Base-by-base conservation (phyloP, 2,329 filamentous ascomycete species). In the Fonsecaea multimorphosa region DNA sequence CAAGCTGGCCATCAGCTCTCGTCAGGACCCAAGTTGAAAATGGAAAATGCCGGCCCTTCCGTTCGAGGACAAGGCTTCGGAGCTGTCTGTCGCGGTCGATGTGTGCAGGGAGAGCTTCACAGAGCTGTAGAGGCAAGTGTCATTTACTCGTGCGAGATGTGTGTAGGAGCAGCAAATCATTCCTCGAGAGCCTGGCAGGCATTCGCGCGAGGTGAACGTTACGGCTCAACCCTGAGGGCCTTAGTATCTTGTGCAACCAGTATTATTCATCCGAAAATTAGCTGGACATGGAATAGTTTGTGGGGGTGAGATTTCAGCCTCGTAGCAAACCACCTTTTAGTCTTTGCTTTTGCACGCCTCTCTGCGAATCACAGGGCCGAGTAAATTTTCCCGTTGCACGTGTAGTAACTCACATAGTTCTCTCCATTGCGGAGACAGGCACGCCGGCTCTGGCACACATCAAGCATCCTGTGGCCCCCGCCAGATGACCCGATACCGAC, bases 201-300 rank as follows among this genome's bases (percentile, higher is more conserved):
- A 49, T 49, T 49, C 44, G 44, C 44, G 12, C n/a, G 44, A 49
- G 44, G 5, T 24, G 44, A 49, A 49, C 5, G 44, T 49, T 49
- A 24, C 22, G 44, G 44, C 44, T 49, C 44, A 49, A 49, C 44
- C 34, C 19, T 49, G 22, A 49, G 44, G 44, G 11, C 14, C 5
- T 40, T 49, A 49, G 44, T 49, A 24, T 49, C 44, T 49, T 8
- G 6, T 49, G 3, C 19, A 49, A 7, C 24, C 12, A n/a, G 38
- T 49, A 49, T 49, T 49, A 49, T 49, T 49, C 44, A 49, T 49
- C 44, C 44, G 44, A 16, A 19, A 9, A 22, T 49, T 24, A 11
- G 9, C 44, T 49, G 44, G 24, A 24, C 44, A 11, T 9, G 44
- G 44, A 22, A 49, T 24, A 19, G 44, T 49, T 12, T n/a, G 19